Base-by-base conservation (phyloP, 352 stramenopile genomes). In the Pythium guiyangense region DNA sequence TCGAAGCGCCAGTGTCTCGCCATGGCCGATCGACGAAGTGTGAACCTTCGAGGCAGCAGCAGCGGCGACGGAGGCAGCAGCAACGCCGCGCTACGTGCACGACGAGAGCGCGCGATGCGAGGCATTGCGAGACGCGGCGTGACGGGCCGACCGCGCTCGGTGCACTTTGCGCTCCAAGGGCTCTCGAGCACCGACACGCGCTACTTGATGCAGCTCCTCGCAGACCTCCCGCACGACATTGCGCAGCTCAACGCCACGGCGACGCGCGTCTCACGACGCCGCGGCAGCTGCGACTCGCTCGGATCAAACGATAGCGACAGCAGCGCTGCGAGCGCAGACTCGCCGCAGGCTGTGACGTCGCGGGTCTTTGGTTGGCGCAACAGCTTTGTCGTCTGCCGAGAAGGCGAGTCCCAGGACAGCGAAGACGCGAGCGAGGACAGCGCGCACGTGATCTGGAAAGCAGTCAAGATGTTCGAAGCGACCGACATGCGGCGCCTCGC, bases 101-200 rank as follows among this genome's bases (percentile, higher is more conserved):
- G 20, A 6, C 10, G 31, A 14, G 49, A 54, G 49, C 14, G 15
- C 5, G 17, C 6, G 17, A 22, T 31, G 4, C 47, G 15, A 39
- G 52, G 39, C 37, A 57, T 57, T 14, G 52, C 27, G 52, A 27
- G 42, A 17, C 52, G 51, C n/a, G 40, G 49, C 40, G 27, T 15
- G n/a, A 49, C 22, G n/a, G 52, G 49, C 10, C 49, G 49, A 22
- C 66, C 62, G 26, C 61, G 62, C 20, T 79, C 72, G 27, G 55
- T 79, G 49, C 69, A 78, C 53, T 82, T 67, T 44, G 67, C 69
- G 6, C 44, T 82, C 6, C 53, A 60, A 25, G 57, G 50, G n/a
- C 60, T 82, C 11, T 64, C 72, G 4, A 82, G 72, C 45, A 34
- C 49, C 31, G 72, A 78, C 56, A 79, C 72, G 0, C 48, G 64